phyloP scores from a whole-genome alignment of 129 eudicot genomes.

The Daucus carota region DH1_v3.0 NC_030385.2:34213501-34214000 shows the following conservation, averaged over 20 bases:
- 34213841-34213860: neutral
- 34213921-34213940: neutral
- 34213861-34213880: neutral
- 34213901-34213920: neutral
- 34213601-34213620: neutral
- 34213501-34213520: neutral
- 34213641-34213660: neutral
- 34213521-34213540: constrained; percentile 15
- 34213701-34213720: constrained; percentile 95
- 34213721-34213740: constrained; percentile 96
- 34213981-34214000: constrained; percentile 80
- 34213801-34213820: constrained; percentile 84
- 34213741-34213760: constrained; percentile 58
- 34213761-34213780: constrained; percentile 72
- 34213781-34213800: constrained; percentile 97
- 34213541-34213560: neutral
- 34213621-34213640: neutral
- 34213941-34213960: constrained; percentile 5
- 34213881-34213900: neutral
- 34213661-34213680: constrained; percentile 68
- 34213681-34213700: constrained; percentile 48
- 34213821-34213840: constrained; percentile 61
- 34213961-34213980: constrained; percentile 61
- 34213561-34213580: neutral
- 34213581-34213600: constrained; percentile 5